phyloP scores from a whole-genome alignment of 2,329 filamentous ascomycete species.

The Pyrenochaeta sp. region DNA sequence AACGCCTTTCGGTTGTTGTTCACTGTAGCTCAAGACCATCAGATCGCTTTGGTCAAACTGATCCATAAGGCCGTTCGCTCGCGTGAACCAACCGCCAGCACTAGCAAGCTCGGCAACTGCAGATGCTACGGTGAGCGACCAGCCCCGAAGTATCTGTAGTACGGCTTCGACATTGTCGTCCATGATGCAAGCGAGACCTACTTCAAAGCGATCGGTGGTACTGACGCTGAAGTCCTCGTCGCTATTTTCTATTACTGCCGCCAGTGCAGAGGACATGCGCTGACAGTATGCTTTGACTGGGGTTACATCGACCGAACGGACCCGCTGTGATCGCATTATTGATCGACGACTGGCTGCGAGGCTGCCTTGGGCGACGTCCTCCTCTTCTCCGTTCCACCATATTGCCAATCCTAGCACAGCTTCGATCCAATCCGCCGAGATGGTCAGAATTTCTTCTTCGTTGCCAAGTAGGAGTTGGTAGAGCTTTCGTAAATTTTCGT shows the following conservation, averaged over 20 bases:
- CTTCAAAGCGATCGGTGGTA: conserved; percentile 76
- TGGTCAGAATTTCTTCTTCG: conserved; percentile 75
- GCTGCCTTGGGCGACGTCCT: conserved; percentile 53
- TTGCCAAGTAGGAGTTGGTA: conserved; percentile 84
- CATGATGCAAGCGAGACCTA: conserved; percentile 81
- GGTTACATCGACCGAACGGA: conserved; percentile 59
- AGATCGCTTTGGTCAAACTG: conserved; percentile 84
- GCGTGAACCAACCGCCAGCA: conserved; percentile 82
- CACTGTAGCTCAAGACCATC: conserved; percentile 75
- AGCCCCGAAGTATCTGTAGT: conserved; percentile 75
- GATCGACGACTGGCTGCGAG: conserved; percentile 56
- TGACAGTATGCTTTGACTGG: conserved; percentile 75
- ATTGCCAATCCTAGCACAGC: conserved; percentile 82
- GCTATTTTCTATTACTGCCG: conserved; percentile 69
- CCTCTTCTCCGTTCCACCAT: conserved; percentile 87
- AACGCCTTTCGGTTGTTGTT: conserved; percentile 52
- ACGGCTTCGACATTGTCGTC: conserved; percentile 83
- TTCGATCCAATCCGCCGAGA: conserved; percentile 91
- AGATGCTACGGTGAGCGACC: conserved; percentile 81
- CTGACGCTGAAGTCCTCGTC: conserved; percentile 77
- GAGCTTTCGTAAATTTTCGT: conserved; percentile 80
- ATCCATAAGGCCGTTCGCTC: conserved; percentile 61
- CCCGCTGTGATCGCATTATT: conserved; percentile 50
- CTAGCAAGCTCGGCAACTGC: conserved; percentile 84
- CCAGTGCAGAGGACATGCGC: conserved; percentile 75